phyloP scores from a whole-genome alignment of 495 filamentous ascomycete genomes.

The Acidiella bohemica region DNA sequence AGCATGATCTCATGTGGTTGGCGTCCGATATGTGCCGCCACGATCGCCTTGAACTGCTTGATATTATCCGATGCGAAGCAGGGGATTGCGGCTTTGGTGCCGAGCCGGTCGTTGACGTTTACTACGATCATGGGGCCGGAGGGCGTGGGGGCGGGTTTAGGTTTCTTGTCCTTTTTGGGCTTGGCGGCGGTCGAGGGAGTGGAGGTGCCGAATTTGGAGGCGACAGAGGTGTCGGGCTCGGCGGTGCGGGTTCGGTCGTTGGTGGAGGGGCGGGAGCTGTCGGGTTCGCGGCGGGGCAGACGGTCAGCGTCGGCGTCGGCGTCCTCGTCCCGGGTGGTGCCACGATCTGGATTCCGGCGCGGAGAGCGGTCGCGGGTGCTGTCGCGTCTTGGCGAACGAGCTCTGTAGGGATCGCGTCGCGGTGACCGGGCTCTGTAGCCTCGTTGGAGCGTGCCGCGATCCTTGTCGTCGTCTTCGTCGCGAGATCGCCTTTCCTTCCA shows the following conservation, averaged over 20 bases:
- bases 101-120: slow-evolving; percentile 79
- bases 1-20: slow-evolving; percentile 81
- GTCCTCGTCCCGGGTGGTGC: neutral
- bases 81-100: slow-evolving; percentile 80
- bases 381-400: neutral
- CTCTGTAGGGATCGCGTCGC: slow-evolving; percentile 7
- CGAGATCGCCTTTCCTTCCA: slow-evolving; percentile 13
- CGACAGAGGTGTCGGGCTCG: neutral
- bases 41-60: slow-evolving; percentile 73
- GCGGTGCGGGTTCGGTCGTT: neutral
- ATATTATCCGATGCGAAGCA: slow-evolving; percentile 71
- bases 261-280: neutral
- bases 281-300: neutral
- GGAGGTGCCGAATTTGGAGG: neutral
- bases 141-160: slow-evolving; percentile 21
- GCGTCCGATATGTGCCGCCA: slow-evolving; percentile 73
- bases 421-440: slow-evolving; percentile 16
- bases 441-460: slow-evolving; percentile 9
- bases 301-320: too few species aligned
- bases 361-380: neutral
- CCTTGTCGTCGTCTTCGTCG: slow-evolving; percentile 4
- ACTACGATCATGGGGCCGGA: slow-evolving; percentile 81
- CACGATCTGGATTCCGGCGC: neutral
- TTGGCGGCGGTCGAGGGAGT: neutral
- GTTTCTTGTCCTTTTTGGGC: slow-evolving; percentile 11